Base-by-base conservation (phyloP, 169 alveolate species). In the Plasmodium cynomolgi region DNA sequence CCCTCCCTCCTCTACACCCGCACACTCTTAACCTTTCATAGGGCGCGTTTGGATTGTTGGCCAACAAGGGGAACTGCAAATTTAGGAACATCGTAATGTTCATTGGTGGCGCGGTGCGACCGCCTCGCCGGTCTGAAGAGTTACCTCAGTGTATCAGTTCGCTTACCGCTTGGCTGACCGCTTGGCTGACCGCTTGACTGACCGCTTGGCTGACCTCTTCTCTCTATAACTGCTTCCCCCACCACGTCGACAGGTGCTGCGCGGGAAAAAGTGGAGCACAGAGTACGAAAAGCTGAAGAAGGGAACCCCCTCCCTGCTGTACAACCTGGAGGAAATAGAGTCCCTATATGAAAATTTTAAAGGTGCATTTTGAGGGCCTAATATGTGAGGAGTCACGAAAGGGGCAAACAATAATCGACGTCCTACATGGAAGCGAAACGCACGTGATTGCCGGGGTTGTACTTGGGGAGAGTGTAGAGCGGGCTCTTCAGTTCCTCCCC, bases 221-320 rank as follows among this genome's bases (percentile, higher is more conserved):
- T 6, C 77, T 20, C 2, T n/a, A 1, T 26, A 23, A 26, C 77
- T 13, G 17, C 31, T 68, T 68, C 37, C n/a, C n/a, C 5, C 17
- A 26, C 77, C 77, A 9, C 77, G 26, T 90, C 34, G 8, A n/a
- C 44, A 90, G 94, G 83, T 90, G 17, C 54, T 90, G 17, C 71
- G 94, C 8, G 94, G 94, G 47, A 90, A 90, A 83, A 90, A 90
- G 50, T 90, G 94, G 94, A 90, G 94, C 74, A 29, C 39, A 7
- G 91, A 90, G 34, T 90, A 90, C 11, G 94, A 90, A 68, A 80
- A 31, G 37, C n/a, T 90, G 47, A 90, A 90, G 39, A 56, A 34
- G 15, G 62, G 80, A 31, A 75, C 79, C 41, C 81, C 72, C 13
- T 17, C 84, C 15, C 62, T 86, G 31, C 68, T 86, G 33, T 86